Conservation (phyloP, 106 monocot species). For the Allium sativum region DNA sequence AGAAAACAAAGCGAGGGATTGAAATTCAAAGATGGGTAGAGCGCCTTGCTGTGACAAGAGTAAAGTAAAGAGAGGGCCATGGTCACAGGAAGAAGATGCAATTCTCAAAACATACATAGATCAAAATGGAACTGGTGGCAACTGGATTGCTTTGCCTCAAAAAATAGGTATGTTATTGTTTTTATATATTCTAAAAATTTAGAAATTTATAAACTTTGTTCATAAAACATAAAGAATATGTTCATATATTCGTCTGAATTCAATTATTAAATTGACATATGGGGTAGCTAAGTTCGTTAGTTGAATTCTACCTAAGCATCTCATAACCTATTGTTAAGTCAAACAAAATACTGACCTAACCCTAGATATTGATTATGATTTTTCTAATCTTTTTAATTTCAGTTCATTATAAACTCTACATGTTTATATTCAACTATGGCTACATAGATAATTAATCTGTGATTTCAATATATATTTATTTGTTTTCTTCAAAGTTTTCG, state of each 20-base stretch:
- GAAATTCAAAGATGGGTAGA: constrained; percentile 49
- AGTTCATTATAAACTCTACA: too few species aligned
- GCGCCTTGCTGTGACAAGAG: constrained; percentile 93
- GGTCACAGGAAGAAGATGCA: constrained; percentile 86
- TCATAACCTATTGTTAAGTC: too few species aligned
- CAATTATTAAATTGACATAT: too few species aligned
- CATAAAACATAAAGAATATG: too few species aligned
- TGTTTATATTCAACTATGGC: too few species aligned
- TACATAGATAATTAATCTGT: constrained; percentile 10
- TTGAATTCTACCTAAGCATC: too few species aligned
- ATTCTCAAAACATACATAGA: constrained; percentile 90
- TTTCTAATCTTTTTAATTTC: too few species aligned
- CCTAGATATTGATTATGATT: too few species aligned
- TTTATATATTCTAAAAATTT: constrained; percentile 38
- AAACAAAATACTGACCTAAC: too few species aligned
- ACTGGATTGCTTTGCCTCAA: constrained; percentile 94
- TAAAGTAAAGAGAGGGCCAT: constrained; percentile 91
- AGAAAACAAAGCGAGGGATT: constrained; percentile 23
- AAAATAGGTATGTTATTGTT: constrained; percentile 70
- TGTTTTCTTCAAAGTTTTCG: neutral
- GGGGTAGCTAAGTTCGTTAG: too few species aligned
- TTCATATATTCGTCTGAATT: too few species aligned
- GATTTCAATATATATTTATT: constrained; percentile 14
- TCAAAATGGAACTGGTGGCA: constrained; percentile 87
- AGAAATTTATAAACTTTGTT: constrained; percentile 6